Evolutionary conservation across 2,329 filamentous ascomycete species (phyloP).

Genomic region (Dactylellina parvicollis): DNA sequence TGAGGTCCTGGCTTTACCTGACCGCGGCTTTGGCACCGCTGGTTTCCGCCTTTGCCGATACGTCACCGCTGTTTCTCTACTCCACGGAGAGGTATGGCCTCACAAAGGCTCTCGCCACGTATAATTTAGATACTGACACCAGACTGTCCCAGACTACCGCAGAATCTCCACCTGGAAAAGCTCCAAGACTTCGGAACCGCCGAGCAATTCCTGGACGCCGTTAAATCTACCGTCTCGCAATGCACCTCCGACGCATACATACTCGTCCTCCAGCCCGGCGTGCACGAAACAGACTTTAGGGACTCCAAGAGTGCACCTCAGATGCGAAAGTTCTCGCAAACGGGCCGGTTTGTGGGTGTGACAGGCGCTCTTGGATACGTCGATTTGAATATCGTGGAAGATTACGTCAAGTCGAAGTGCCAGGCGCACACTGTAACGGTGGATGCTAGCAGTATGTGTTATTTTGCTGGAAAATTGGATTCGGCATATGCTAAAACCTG

Average conservation of each 20-base stretch:
- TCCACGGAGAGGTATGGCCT: constrained; percentile 79
- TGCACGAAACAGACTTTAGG: constrained; percentile 57
- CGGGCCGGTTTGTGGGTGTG: constrained; percentile 21
- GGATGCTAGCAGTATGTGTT: constrained; percentile 56
- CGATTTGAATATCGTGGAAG: constrained; percentile 42
- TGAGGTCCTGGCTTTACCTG: constrained; percentile 45
- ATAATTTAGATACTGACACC: constrained; percentile 13
- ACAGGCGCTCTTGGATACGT: constrained; percentile 44
- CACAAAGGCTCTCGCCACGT: background rate
- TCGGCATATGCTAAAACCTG: background rate
- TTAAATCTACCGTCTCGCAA: constrained; percentile 49
- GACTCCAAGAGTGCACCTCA: constrained; percentile 45
- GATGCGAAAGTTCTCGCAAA: constrained; percentile 40
- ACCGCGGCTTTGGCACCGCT: constrained; percentile 48
- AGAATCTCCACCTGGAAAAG: constrained; percentile 42
- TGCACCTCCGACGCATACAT: constrained; percentile 58
- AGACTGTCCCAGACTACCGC: constrained; percentile 17
- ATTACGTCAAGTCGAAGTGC: constrained; percentile 46
- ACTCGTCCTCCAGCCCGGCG: constrained; percentile 56
- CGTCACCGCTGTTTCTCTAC: constrained; percentile 87
- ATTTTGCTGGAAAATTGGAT: background rate
- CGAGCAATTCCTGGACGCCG: constrained; percentile 51
- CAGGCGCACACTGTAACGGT: constrained; percentile 52
- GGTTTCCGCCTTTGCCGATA: constrained; percentile 76
- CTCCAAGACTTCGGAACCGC: constrained; percentile 52